Base-by-base conservation (phyloP, 371 early-diverging fungal species). In the Smittium mucronatum region DNA sequence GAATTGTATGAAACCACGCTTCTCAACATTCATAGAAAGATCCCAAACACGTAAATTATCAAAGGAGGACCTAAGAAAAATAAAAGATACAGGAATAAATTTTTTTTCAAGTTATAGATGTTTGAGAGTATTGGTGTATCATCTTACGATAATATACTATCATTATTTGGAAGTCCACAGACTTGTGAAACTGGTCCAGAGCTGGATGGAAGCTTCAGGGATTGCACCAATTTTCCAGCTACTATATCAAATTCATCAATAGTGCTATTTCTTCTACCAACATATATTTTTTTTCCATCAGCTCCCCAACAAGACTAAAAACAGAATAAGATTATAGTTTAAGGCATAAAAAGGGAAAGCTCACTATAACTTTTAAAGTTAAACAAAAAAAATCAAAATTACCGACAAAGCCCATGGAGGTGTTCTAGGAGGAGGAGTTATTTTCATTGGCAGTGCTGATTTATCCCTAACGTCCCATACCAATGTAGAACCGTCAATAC, bases 31-130 rank as follows among this genome's bases (percentile, higher is more conserved):
- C 1, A 35, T 67, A 1, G 74, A 65, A 31, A 85, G 66, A 67
- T 94, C 89, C 94, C 94, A 97, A 58, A 95, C 75, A 32, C 98
- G 86, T 63, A 97, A 83, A 72, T 93, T 97, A 74, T 97, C 98
- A 32, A 85, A 85, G 0, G 97, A 97, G 0, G 91, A 93, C 71
- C 93, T 93, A 66, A 47, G 21, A 68, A 25, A 8, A 74, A 25
- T 31, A 31, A 31, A 61, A 47, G 30, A 58, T 21, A 34, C n/a
- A 26, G 1, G n/a, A 2, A 70, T 26, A 25, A 59, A 21, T 25
- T 69, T 68, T 2, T 35, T 26, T 68, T 15, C 1, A 15, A 59
- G 0, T 1, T 34, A 25, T 58, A 1, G 63, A 30, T 21, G n/a
- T n/a, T n/a, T n/a, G n/a, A n/a, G n/a, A n/a, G n/a, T n/a, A n/a